These are phyloP conservation scores for Stemphylium beticola DNA, from an alignment of 2,329 filamentous ascomycete genomes.

Conservation along the genomic window DNA sequence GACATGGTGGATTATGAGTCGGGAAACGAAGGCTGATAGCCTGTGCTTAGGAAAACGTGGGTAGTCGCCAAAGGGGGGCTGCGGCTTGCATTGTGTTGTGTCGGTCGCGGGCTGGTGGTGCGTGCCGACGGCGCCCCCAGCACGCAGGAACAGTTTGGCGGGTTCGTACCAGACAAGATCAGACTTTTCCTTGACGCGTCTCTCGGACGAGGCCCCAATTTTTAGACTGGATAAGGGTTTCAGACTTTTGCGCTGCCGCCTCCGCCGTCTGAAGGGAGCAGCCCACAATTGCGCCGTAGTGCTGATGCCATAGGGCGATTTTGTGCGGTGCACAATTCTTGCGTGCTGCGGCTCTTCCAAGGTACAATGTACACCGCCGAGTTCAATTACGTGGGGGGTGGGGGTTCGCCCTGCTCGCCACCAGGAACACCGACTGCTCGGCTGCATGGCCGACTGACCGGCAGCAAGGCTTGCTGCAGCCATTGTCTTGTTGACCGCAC, in stretches of 20 bases:
- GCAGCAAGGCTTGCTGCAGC: background rate
- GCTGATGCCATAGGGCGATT: conserved; percentile 10
- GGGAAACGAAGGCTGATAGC: conserved; percentile 14
- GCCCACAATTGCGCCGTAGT: conserved; percentile 17
- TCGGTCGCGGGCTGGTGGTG: conserved; percentile 14
- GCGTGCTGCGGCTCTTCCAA: background rate
- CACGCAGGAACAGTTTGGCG: conserved; percentile 10
- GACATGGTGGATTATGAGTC: conserved; percentile 19
- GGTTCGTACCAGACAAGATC: conserved; percentile 2
- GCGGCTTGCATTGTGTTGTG: conserved; percentile 18
- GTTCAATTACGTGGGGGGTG: conserved; percentile 1
- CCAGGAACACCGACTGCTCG: conserved; percentile 7
- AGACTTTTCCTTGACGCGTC: conserved; percentile 15
- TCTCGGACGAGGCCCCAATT: conserved; percentile 6
- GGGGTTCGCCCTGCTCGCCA: background rate
- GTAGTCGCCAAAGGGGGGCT: conserved; percentile 12
- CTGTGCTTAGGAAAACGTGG: conserved; percentile 19
- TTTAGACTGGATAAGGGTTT: conserved; percentile 17
- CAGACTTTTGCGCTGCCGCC: conserved; percentile 13
- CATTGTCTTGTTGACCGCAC: conserved; percentile 5
- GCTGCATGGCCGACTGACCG: conserved; percentile 10
- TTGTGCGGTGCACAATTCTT: conserved; percentile 13
- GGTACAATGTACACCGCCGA: background rate
- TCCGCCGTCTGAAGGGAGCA: conserved; percentile 1
- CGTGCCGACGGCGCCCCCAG: conserved; percentile 2